Evolutionary conservation across 2,329 filamentous ascomycete species (phyloP).

Genomic region (Didymella keratinophila): DNA sequence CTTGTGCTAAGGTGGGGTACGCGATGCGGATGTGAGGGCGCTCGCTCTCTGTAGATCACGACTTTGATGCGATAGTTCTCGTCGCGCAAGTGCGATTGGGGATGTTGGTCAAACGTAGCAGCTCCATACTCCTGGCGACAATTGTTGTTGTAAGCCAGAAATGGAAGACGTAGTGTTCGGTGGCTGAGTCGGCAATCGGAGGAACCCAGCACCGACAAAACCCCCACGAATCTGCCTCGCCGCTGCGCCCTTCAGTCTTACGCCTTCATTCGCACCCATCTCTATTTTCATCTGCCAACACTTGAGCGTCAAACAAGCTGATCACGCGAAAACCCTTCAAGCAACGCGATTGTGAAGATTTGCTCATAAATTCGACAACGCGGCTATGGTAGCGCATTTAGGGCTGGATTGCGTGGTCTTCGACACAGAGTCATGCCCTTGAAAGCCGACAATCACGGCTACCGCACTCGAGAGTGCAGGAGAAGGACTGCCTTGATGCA

Average conservation of each 20-base stretch:
- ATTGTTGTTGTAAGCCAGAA: constrained; percentile 1
- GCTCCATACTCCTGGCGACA: constrained; percentile 4
- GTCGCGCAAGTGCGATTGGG: not conserved
- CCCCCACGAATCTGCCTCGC: not conserved
- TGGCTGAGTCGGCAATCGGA: constrained; percentile 12
- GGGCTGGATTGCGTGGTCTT: too few relatives aligned
- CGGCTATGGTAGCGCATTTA: too few relatives aligned
- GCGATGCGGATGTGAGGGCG: not conserved
- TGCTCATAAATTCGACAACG: not conserved
- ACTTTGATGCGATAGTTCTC: not conserved
- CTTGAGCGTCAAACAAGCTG: not conserved
- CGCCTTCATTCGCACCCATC: not conserved
- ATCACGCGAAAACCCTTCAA: too few relatives aligned
- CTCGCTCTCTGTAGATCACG: not conserved
- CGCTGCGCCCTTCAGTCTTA: not conserved
- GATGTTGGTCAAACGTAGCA: not conserved
- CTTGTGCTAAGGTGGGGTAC: not conserved
- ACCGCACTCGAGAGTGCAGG: too few relatives aligned
- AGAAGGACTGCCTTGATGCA: too few relatives aligned
- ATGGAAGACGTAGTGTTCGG: constrained; percentile 9
- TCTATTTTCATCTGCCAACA: not conserved
- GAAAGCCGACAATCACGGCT: too few relatives aligned
- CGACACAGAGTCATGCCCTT: too few relatives aligned
- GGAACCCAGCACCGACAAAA: constrained; percentile 2
- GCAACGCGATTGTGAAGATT: too few relatives aligned